phyloP scores from a whole-genome alignment of 371 early-diverging fungal genomes.

The Fennellomyces sp. region DNA sequence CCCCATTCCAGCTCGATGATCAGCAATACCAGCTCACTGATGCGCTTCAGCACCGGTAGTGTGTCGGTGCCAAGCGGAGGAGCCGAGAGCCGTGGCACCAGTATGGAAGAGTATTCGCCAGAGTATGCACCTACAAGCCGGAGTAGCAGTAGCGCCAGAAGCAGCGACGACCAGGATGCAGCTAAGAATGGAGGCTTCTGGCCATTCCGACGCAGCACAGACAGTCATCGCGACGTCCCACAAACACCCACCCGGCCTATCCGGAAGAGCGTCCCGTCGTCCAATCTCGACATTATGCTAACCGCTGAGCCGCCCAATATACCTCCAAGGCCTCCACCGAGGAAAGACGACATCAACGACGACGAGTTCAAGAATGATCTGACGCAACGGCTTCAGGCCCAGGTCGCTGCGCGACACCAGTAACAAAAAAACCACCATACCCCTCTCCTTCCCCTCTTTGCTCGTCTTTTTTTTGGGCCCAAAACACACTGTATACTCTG shows the following conservation, averaged over 20 bases:
- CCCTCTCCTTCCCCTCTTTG: background rate
- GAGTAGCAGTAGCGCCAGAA: slow-evolving; percentile 8
- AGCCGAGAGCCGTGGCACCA: slow-evolving; percentile 20
- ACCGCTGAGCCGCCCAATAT: slow-evolving; percentile 12
- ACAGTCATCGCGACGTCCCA: slow-evolving; percentile 7
- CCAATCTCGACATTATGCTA: background rate
- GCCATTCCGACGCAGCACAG: slow-evolving; percentile 25
- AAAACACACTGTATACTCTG: too few relatives aligned
- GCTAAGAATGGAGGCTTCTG: slow-evolving; percentile 9
- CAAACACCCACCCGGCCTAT: too few relatives aligned
- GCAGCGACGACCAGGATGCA: slow-evolving; percentile 9
- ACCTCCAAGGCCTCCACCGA: slow-evolving; percentile 17
- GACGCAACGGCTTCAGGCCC: slow-evolving; percentile 9
- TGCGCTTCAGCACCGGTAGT: slow-evolving; percentile 26
- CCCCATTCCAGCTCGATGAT: slow-evolving; percentile 20
- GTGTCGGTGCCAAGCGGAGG: slow-evolving; percentile 14
- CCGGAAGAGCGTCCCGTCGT: background rate
- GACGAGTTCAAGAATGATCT: slow-evolving; percentile 16
- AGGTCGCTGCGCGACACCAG: slow-evolving; percentile 13
- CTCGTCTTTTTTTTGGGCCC: background rate
- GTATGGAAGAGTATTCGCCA: slow-evolving; percentile 22
- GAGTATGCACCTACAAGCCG: slow-evolving; percentile 6
- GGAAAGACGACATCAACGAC: background rate
- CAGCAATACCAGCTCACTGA: slow-evolving; percentile 24
- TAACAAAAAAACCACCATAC: background rate